phyloP scores from a whole-genome alignment of 805 yeast genomes.

The Torulaspora quercuum region DNA sequence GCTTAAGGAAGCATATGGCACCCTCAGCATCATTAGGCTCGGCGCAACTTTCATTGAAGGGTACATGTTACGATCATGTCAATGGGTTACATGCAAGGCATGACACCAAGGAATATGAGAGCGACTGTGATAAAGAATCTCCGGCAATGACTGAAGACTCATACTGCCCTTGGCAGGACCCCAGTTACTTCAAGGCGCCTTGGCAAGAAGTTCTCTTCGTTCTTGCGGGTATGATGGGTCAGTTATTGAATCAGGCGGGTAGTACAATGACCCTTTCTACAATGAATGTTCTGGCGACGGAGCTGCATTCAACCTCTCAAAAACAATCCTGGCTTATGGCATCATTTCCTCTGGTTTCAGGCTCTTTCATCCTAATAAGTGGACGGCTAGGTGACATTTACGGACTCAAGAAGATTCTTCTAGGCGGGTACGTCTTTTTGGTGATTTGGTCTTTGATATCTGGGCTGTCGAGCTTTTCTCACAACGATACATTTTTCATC shows the following conservation, averaged over 20 bases:
- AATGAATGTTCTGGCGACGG: conserved; percentile 36
- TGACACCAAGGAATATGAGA: too few species aligned
- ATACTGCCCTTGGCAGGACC: conserved; percentile 19
- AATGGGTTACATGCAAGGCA: too few species aligned
- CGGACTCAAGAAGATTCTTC: conserved; percentile 55
- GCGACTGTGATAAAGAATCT: background rate
- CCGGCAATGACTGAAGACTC: background rate
- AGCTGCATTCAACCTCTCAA: conserved; percentile 34
- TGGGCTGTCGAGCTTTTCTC: conserved; percentile 54
- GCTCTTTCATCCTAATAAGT: conserved; percentile 64
- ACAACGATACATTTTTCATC: conserved; percentile 24
- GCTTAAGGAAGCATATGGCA: too few species aligned
- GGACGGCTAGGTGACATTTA: conserved; percentile 72
- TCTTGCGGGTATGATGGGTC: conserved; percentile 35
- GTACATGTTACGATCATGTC: too few species aligned
- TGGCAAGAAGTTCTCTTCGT: conserved; percentile 32
- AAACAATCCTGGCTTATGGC: conserved; percentile 65
- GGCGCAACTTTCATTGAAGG: too few species aligned
- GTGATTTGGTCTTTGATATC: conserved; percentile 56
- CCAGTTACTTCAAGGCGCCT: conserved; percentile 20
- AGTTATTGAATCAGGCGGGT: conserved; percentile 42
- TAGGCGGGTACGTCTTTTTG: conserved; percentile 55
- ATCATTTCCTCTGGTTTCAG: conserved; percentile 64
- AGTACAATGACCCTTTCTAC: conserved; percentile 39
- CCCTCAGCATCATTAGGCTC: too few species aligned